Percentiles rank a stretch among this genome's conserved stretches.
phyloP scores from a whole-genome alignment of 1,284 basidiomycete species.

The Lentinula novae-zelandiae region DNA sequence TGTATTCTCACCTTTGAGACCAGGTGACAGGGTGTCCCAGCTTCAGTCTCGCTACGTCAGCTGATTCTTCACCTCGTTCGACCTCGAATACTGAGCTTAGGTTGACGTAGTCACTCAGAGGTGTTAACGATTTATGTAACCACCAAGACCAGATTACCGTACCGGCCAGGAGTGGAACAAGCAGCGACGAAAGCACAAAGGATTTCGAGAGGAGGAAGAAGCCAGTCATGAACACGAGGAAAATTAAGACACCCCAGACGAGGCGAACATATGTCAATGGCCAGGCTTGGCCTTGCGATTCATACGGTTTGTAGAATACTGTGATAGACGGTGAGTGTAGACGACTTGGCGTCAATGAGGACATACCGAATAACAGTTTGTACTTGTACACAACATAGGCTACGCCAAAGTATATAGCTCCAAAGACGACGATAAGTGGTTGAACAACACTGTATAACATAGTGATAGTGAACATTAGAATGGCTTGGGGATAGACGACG shows the following conservation, averaged over 20 bases:
- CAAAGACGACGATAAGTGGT: constrained; percentile 92
- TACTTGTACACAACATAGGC: constrained; percentile 97
- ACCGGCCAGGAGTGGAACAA: constrained; percentile 74
- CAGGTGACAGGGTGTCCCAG: constrained; percentile 80
- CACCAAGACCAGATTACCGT: constrained; percentile 83
- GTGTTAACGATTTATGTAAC: constrained; percentile 67
- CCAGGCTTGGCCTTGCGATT: constrained; percentile 93
- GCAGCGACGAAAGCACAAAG: constrained; percentile 71
- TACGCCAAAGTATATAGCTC: constrained; percentile 91
- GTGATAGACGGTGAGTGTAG: constrained; percentile 1
- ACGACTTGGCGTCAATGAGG: background rate
- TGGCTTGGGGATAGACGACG: constrained; percentile 89
- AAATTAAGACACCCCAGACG: constrained; percentile 85
- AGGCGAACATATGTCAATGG: constrained; percentile 86
- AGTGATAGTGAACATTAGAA: constrained; percentile 93
- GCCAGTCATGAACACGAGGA: constrained; percentile 90
- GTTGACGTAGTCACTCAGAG: constrained; percentile 79
- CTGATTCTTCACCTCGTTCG: constrained; percentile 77
- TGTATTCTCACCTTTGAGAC: constrained; percentile 69
- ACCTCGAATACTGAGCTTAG: constrained; percentile 87
- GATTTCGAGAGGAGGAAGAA: constrained; percentile 86
- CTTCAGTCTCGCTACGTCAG: constrained; percentile 67
- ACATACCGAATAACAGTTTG: constrained; percentile 87
- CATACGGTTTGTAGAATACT: constrained; percentile 95
- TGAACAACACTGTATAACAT: constrained; percentile 94